Evolutionary conservation across 345 rosid species (phyloP).

Genomic region (Ailanthus altissimus): DNA sequence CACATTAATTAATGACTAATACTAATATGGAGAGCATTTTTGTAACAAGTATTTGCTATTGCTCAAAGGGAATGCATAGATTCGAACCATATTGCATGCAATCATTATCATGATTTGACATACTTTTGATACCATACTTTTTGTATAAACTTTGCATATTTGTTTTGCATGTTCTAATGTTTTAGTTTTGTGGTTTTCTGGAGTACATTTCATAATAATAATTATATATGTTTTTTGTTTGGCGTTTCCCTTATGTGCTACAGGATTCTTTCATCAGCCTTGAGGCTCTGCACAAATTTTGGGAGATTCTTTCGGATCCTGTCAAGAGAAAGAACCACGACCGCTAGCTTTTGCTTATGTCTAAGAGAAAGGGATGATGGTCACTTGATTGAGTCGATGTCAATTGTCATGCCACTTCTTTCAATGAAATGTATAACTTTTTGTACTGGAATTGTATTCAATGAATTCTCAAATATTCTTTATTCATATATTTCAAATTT

Average conservation of each 20-base stretch:
- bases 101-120: background rate
- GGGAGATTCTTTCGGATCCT: background rate
- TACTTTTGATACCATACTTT: no score
- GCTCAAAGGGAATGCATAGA: constrained; percentile 85
- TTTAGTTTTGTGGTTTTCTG: constrained; percentile 17
- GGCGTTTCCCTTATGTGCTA: constrained; percentile 26
- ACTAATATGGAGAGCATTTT: constrained; percentile 8
- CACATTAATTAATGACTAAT: background rate
- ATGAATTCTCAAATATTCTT: no score
- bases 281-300: constrained; percentile 75
- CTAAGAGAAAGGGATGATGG: no score
- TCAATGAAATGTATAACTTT: no score
- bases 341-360: no score
- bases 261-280: constrained; percentile 84
- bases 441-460: no score
- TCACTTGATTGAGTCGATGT: background rate
- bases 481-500: no score
- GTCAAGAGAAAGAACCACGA: no score
- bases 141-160: background rate
- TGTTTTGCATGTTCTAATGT: constrained; percentile 9
- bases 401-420: no score
- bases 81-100: constrained; percentile 1
- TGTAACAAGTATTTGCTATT: constrained; percentile 77
- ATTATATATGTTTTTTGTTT: constrained; percentile 26
- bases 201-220: background rate